phyloP scores from a whole-genome alignment of 495 filamentous ascomycete genomes.

The Hyaloscypha hepaticicola region DNA sequence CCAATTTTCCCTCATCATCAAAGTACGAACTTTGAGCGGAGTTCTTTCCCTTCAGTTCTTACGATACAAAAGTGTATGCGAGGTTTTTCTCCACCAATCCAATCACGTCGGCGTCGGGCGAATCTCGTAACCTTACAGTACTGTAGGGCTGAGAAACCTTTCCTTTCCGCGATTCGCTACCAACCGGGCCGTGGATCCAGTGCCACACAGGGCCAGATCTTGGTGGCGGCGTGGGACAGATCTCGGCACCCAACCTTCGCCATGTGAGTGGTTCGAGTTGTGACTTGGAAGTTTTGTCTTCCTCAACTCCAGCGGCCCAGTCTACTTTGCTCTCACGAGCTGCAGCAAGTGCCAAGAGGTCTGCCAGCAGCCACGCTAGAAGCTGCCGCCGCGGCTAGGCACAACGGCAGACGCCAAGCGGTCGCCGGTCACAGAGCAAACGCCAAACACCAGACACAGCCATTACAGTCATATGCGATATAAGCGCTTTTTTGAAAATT shows the following conservation, averaged over 20 bases:
- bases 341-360: neutral
- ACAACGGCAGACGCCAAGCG: no score
- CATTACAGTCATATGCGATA: no score
- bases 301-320: no score
- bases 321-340: constrained; percentile 14
- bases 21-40: neutral
- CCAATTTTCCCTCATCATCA: neutral
- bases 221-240: neutral
- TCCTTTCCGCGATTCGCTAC: neutral
- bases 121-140: neutral
- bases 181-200: constrained; percentile 8
- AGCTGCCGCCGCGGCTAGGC: no score
- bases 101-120: no score
- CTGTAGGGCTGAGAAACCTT: neutral
- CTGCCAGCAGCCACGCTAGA: neutral
- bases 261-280: no score
- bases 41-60: neutral
- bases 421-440: no score
- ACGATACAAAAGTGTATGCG: neutral
- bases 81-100: neutral
- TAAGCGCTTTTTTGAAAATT: no score
- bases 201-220: neutral
- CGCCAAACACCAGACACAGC: no score
- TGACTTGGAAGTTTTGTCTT: no score
- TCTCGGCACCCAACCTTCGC: neutral